Evolutionary conservation across 2,329 filamentous ascomycete species (phyloP).

Genomic region (Cercospora citrullina): DNA sequence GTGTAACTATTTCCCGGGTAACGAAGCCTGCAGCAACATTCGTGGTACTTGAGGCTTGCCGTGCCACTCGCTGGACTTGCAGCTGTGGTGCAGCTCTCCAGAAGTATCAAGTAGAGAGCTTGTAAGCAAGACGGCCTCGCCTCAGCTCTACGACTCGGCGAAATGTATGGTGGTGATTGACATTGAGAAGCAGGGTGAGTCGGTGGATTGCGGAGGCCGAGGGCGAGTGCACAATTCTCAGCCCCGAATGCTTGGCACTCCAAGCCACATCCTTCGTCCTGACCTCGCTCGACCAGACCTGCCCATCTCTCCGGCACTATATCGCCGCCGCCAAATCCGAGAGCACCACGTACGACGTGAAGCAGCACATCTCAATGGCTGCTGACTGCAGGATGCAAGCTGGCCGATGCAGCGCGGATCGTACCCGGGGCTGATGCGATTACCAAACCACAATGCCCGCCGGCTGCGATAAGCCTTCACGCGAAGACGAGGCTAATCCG

Average conservation of each 20-base stretch:
- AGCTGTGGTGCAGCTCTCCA: background rate
- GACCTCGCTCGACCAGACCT: no score
- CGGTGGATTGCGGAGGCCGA: background rate
- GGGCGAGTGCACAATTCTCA: background rate
- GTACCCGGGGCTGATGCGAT: conserved; percentile 2
- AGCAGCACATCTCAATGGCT: background rate
- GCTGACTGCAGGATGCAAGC: conserved; percentile 1
- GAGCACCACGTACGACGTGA: background rate
- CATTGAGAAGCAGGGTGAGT: background rate
- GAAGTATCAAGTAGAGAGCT: background rate
- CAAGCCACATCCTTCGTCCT: background rate
- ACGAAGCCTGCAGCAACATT: background rate
- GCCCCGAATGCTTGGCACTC: background rate
- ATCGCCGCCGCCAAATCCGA: background rate
- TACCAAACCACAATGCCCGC: conserved; percentile 12
- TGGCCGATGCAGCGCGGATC: conserved; percentile 14
- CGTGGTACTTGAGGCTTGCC: background rate
- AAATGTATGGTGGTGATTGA: background rate
- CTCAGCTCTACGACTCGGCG: background rate
- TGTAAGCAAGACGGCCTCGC: background rate
- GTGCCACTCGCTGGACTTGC: background rate
- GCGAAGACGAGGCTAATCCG: conserved; percentile 8
- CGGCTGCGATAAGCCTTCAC: conserved; percentile 22
- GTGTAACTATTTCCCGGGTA: background rate
- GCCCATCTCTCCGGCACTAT: background rate